phyloP scores from a whole-genome alignment of 345 rosid species.

The Salix dunnii region DNA sequence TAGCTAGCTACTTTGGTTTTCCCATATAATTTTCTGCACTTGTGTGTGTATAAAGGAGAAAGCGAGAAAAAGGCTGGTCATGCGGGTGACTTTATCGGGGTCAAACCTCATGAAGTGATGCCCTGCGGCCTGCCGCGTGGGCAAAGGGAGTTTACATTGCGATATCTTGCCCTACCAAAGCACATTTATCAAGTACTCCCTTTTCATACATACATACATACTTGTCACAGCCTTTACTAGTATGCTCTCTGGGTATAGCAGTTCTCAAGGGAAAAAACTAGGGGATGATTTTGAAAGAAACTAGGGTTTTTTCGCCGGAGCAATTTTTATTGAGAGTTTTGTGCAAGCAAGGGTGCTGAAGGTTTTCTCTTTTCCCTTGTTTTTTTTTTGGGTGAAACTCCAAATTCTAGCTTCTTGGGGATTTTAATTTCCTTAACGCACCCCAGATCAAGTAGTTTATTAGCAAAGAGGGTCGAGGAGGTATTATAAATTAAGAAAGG shows the following conservation, averaged over 20 bases:
- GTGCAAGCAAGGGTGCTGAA: too few species aligned
- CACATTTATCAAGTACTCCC: background rate
- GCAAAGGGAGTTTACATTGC: background rate
- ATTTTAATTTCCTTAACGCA: background rate
- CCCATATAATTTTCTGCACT: background rate
- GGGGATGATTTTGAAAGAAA: too few species aligned
- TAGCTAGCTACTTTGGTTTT: constrained; percentile 4
- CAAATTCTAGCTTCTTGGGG: background rate
- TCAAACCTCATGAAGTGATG: constrained; percentile 31
- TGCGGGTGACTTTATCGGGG: constrained; percentile 35
- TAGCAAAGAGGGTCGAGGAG: too few species aligned
- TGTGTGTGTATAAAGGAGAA: background rate
- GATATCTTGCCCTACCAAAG: background rate
- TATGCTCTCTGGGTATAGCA: too few species aligned
- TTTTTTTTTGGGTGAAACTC: background rate
- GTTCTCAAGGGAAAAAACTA: too few species aligned
- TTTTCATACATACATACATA: background rate
- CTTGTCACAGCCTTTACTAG: too few species aligned
- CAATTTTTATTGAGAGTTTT: too few species aligned
- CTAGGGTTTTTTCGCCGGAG: too few species aligned
- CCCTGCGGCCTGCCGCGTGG: constrained; percentile 1
- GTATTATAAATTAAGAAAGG: too few species aligned
- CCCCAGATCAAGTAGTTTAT: too few species aligned
- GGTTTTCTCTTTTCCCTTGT: too few species aligned
- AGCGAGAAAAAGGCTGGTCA: constrained; percentile 22